Evolutionary conservation across 345 rosid species (phyloP), one percentile per base, ranked within the genome.

Genomic region (Rhizophora apiculata): DNA sequence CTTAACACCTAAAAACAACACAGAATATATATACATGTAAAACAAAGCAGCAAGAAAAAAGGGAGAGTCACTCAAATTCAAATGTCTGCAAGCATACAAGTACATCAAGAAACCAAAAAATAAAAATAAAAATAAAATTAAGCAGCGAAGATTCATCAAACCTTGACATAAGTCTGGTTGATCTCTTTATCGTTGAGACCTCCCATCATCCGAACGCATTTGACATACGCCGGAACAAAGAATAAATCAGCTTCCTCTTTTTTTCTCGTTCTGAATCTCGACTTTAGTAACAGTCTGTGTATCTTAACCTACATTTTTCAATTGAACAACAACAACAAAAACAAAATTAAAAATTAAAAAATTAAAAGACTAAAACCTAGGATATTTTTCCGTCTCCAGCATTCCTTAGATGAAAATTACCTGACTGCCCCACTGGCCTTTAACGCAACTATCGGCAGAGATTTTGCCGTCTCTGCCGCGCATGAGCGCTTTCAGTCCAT

Each of bases 341-440:
- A 54, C 8, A 24, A 24, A 24, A 24, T 24, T 9, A 54, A 11
- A 30, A 59, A 65, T 58, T 57, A 18, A 2, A 39, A 34, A 37
- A 13, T 15, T 0, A 10, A 2, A 46, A 57, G 22, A 46, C 30
- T 36, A 21, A 3, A 30, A n/a, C 21, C 10, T 31, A 5, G 46
- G 20, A 46, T 48, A 48, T 6, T 13, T 27, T 29, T 22, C 24
- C 6, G 19, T 60, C 48, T 20, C 8, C 16, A 4, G 29, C 48
- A 39, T 39, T 39, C 48, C 18, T 43, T 43, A 15, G 18, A 43
- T 13, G 22, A 13, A 13, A 24, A 51, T 73, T 67, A 91, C 98
- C 97, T 95, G 99, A 72, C 96, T 84, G 62, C 96, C 99, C 97
- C 99, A 92, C 74, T 92, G 97, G 77, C 97, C 97, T 80, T 85